These are phyloP conservation scores for Verbascum thapsus DNA, from an alignment of 257 asterid species.

Conservation along the genomic window DNA sequence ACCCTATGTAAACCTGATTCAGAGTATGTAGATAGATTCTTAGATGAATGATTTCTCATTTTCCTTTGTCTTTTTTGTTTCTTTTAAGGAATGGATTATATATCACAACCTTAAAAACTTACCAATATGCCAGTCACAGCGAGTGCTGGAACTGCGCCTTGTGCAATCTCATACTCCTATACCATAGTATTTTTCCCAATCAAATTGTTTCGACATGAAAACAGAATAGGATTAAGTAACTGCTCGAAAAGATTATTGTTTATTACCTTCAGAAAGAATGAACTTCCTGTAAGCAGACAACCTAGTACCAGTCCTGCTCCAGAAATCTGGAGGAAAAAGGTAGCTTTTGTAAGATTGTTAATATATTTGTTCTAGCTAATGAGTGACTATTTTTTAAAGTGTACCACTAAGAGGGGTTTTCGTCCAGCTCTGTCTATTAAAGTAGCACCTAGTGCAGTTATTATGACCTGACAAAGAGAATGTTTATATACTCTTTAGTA, in stretches of 20 bases:
- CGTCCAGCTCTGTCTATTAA: slow-evolving; percentile 83
- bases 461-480: slow-evolving; percentile 50
- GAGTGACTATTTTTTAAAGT: slow-evolving; percentile 9
- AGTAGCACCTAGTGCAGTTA: slow-evolving; percentile 75
- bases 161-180: slow-evolving; percentile 73
- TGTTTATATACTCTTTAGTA: not conserved
- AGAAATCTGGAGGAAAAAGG: slow-evolving; percentile 57
- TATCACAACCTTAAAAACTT: slow-evolving; percentile 16
- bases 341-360: not conserved
- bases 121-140: slow-evolving; percentile 90
- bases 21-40: slow-evolving; percentile 20
- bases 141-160: slow-evolving; percentile 60
- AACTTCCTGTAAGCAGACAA: slow-evolving; percentile 65
- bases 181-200: slow-evolving; percentile 3
- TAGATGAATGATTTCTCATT: not conserved
- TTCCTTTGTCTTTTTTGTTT: not conserved
- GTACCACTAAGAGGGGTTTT: slow-evolving; percentile 87
- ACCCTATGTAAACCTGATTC: slow-evolving; percentile 70
- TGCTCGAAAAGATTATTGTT: not conserved
- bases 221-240: not conserved
- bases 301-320: slow-evolving; percentile 79
- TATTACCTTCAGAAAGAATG: slow-evolving; percentile 84
- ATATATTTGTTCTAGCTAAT: not conserved
- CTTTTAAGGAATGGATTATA: not conserved
- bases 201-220: slow-evolving; percentile 23